Percentiles rank a stretch among this genome's conserved stretches.
Conservation (phyloP, 75 land plant species). For the Picea glauca region DNA sequence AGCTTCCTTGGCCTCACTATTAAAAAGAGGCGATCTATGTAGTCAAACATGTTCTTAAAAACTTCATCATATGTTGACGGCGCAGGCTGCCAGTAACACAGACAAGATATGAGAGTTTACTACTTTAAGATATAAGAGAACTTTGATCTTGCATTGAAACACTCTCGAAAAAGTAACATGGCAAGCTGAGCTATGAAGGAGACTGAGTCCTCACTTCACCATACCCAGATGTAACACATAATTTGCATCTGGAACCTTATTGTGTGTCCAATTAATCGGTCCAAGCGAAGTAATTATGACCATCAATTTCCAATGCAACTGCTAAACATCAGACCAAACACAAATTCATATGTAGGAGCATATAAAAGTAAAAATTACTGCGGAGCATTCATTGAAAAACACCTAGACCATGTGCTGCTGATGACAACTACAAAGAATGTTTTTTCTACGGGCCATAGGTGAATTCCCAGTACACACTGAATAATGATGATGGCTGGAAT, state of each 20-base stretch:
- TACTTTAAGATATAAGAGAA: not conserved
- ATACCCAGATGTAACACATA: not conserved
- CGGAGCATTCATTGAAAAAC: not conserved
- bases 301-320: not conserved
- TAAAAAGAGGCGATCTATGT: conserved; percentile 68
- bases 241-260: not conserved
- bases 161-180: not conserved
- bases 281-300: not conserved
- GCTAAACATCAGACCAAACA: conserved; percentile 3
- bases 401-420: not conserved
- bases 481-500: not conserved
- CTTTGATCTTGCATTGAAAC: not conserved
- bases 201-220: not conserved
- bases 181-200: not conserved
- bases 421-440: not conserved
- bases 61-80: conserved; percentile 66
- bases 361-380: not conserved
- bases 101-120: conserved; percentile 13
- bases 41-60: conserved; percentile 54
- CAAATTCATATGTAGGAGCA: not conserved
- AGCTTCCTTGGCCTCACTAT: conserved; percentile 79
- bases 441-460: not conserved
- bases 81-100: conserved; percentile 22
- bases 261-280: not conserved
- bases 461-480: not conserved